Evolutionary conservation across 345 rosid genomes (phyloP), one percentile per base, ranked within the genome.

Genomic region (Dovyalis caffra): DNA sequence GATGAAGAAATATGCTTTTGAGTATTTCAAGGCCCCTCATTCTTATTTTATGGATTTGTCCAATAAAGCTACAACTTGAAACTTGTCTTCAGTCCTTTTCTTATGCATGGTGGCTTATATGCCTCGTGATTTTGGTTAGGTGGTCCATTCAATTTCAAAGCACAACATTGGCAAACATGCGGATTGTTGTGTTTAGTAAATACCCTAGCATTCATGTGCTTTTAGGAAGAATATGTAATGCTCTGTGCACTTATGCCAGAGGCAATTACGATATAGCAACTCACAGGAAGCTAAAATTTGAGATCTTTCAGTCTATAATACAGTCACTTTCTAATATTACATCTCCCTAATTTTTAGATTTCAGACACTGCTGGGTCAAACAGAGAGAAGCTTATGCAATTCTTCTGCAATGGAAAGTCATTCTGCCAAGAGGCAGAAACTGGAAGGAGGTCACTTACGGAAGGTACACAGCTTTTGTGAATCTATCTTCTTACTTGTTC

Each of bases 361-460:
- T 80, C 90, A 82, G 83, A 85, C 63, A 80, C 81, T 57, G 68
- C 68, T 64, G 64, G 74, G 47, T 77, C 85, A 79, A 67, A 72
- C 69, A 58, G 88, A 86, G 68, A 88, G 82, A 74, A 82, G 81
- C 79, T 74, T 83, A 65, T 79, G 73, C 78, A 79, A 74, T 79
- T 75, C 87, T 83, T 87, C 86, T 80, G 81, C 57, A 68, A 85
- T 82, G 70, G 99, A 92, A 86, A 75, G 64, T 79, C 99, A 96
- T 72, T 93, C 99, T 83, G 73, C 95, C 73, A 96, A 96, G 88
- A 90, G 97, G 82, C 98, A 90, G 89, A 96, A 96, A 77, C 86
- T 96, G 31, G 98, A 93, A 72, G 93, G 97, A 68, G 98, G 98
- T 80, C 85, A 84, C 76, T 85, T 86, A 53, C 83, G 71, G 49